Percentiles rank a stretch among this genome's conserved stretches.
These are phyloP conservation scores for Wallacemonas sp. DNA, from an alignment of 208 protist genomes.

Conservation along the genomic window DNA sequence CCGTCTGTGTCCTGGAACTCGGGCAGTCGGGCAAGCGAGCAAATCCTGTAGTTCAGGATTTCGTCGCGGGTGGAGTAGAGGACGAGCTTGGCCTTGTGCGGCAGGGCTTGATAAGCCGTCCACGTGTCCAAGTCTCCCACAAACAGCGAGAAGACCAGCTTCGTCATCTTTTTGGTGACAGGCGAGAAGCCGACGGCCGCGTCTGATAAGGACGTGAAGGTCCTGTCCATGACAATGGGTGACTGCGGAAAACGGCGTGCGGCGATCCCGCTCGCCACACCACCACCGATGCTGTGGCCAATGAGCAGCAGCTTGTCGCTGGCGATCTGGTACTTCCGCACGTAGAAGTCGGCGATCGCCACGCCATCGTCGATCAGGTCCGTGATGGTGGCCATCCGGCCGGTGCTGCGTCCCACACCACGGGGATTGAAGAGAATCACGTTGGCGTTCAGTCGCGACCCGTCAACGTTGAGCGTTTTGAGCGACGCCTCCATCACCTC, in stretches of 20 bases:
- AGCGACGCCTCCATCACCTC: slow-evolving; percentile 71
- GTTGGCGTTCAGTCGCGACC: slow-evolving; percentile 51
- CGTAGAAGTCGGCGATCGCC: slow-evolving; percentile 40
- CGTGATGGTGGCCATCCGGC: slow-evolving; percentile 43
- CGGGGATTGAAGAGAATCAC: slow-evolving; percentile 80
- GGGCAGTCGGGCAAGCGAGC: slow-evolving; percentile 48
- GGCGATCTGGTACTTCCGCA: slow-evolving; percentile 38
- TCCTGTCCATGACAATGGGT: slow-evolving; percentile 71
- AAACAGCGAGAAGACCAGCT: slow-evolving; percentile 33
- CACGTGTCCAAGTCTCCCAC: slow-evolving; percentile 68
- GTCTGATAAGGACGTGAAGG: slow-evolving; percentile 76
- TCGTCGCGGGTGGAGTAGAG: slow-evolving; percentile 70
- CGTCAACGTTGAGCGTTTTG: slow-evolving; percentile 32
- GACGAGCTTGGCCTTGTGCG: slow-evolving; percentile 59
- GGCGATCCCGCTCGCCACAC: slow-evolving; percentile 56
- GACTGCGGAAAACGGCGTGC: slow-evolving; percentile 24
- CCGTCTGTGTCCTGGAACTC: slow-evolving; percentile 34
- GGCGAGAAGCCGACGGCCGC: slow-evolving; percentile 67
- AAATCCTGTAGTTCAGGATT: slow-evolving; percentile 54
- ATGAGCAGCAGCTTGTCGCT: slow-evolving; percentile 56
- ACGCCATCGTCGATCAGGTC: slow-evolving; percentile 69
- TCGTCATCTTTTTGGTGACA: slow-evolving; percentile 45
- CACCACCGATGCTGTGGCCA: slow-evolving; percentile 86
- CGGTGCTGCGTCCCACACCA: slow-evolving; percentile 71
- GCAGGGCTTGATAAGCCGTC: slow-evolving; percentile 30